phyloP scores from a whole-genome alignment of 768 basidiomycete genomes.

The Psilocybe tampanensis region DNA sequence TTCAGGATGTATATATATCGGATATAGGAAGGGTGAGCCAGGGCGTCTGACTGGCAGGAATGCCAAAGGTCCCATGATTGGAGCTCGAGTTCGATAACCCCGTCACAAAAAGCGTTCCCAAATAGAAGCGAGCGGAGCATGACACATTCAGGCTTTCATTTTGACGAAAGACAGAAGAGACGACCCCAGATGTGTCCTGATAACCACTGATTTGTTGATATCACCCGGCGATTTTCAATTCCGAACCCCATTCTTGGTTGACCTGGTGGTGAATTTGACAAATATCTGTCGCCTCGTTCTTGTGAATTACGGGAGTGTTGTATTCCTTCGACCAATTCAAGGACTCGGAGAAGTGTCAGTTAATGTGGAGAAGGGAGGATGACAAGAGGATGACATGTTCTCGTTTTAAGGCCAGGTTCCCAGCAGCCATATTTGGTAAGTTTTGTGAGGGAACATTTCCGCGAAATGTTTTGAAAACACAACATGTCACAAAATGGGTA shows the following conservation, averaged over 20 bases:
- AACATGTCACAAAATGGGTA: too few relatives aligned
- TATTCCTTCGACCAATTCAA: not conserved
- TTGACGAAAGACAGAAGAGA: not conserved
- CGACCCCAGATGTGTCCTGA: not conserved
- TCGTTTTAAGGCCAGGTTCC: too few relatives aligned
- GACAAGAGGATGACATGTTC: too few relatives aligned
- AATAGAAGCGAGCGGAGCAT: not conserved
- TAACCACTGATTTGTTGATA: not conserved
- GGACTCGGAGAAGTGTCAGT: not conserved
- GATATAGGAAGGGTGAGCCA: too few relatives aligned
- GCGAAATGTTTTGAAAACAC: too few relatives aligned
- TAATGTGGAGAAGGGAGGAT: not conserved
- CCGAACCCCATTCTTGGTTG: not conserved
- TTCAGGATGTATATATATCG: too few relatives aligned
- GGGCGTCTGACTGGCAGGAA: not conserved
- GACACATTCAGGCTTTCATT: not conserved
- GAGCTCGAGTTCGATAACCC: not conserved
- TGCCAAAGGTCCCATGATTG: not conserved
- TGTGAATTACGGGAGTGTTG: not conserved
- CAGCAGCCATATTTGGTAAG: too few relatives aligned
- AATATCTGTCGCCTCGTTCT: too few relatives aligned
- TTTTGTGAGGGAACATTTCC: too few relatives aligned
- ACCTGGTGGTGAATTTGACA: not conserved
- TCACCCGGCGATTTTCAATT: not conserved
- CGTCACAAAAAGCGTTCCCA: not conserved